Conservation (phyloP, 2,329 filamentous ascomycete genomes). For the Beauveria bassiana region DNA sequence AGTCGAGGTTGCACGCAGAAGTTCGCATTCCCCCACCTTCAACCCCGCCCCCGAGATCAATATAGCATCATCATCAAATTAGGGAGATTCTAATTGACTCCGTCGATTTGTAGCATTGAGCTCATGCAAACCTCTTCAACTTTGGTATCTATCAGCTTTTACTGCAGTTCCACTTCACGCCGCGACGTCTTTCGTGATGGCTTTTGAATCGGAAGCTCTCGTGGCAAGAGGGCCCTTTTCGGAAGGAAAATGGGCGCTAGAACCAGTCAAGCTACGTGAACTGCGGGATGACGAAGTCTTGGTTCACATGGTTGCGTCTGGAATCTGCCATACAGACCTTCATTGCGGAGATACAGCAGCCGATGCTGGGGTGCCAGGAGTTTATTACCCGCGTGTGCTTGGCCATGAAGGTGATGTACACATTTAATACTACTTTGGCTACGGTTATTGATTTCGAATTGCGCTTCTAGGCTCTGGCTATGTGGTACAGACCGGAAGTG, state of each 20-base stretch:
- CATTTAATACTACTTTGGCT: not conserved
- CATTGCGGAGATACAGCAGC: constrained; percentile 30
- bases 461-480: constrained; percentile 32
- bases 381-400: constrained; percentile 27
- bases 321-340: constrained; percentile 49
- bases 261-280: constrained; percentile 21
- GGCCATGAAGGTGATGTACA: constrained; percentile 43
- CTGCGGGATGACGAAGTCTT: constrained; percentile 38
- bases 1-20: not conserved
- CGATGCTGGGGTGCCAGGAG: constrained; percentile 13
- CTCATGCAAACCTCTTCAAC: not conserved
- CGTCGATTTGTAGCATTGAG: not conserved
- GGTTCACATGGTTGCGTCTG: constrained; percentile 44
- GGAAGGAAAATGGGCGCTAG: constrained; percentile 24
- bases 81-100: no score
- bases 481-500: constrained; percentile 34
- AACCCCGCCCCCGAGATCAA: not conserved
- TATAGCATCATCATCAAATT: not conserved
- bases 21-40: not conserved
- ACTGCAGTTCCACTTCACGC: not conserved
- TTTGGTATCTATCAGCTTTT: not conserved
- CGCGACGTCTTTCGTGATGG: constrained; percentile 8
- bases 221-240: constrained; percentile 24
- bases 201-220: constrained; percentile 21
- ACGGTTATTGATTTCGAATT: not conserved